A percentile compares a stretch with the other conserved stretches of the same genome.
phyloP scores from a whole-genome alignment of 1,139 yeast species.

The Maudiozyma humilis region DNA sequence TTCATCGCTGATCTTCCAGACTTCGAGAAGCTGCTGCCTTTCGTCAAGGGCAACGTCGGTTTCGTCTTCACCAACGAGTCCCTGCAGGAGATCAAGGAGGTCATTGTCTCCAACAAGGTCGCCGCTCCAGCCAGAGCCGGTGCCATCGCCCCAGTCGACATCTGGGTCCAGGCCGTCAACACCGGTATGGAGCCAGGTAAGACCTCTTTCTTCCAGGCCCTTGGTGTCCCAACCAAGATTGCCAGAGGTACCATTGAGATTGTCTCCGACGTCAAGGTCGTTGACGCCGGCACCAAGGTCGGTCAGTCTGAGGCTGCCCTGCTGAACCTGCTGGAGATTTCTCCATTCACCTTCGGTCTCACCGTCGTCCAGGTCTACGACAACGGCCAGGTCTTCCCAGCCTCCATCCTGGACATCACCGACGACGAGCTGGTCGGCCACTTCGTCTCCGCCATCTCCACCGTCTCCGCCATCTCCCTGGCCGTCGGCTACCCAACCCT shows the following conservation, averaged over 20 bases:
- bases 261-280: slow-evolving; percentile 94
- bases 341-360: slow-evolving; percentile 99
- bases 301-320: slow-evolving; percentile 99
- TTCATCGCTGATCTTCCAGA: slow-evolving; percentile 92
- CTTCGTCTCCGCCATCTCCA: slow-evolving; percentile 86
- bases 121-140: slow-evolving; percentile 99
- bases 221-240: slow-evolving; percentile 99
- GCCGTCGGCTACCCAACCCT: slow-evolving; percentile 99
- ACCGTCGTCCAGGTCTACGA: slow-evolving; percentile 94
- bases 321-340: slow-evolving; percentile 98
- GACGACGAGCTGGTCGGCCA: slow-evolving; percentile 91
- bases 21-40: slow-evolving; percentile 89
- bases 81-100: slow-evolving; percentile 86
- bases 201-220: slow-evolving; percentile 99
- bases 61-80: slow-evolving; percentile 97
- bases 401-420: slow-evolving; percentile 94
- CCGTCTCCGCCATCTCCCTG: slow-evolving; percentile 93
- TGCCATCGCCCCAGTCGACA: slow-evolving; percentile 97
- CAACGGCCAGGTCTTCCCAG: slow-evolving; percentile 96
- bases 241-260: slow-evolving; percentile 99
- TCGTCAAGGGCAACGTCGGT: slow-evolving; percentile 96
- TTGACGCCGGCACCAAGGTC: slow-evolving; percentile 74
- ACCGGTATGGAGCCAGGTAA: slow-evolving; percentile 99
- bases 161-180: slow-evolving; percentile 98
- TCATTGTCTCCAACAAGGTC: slow-evolving; percentile 82